A percentile compares a stretch with the other conserved stretches of the same genome.
Conservation (phyloP, 2,329 filamentous ascomycete species). For the Aureobasidium leucospermi region DNA sequence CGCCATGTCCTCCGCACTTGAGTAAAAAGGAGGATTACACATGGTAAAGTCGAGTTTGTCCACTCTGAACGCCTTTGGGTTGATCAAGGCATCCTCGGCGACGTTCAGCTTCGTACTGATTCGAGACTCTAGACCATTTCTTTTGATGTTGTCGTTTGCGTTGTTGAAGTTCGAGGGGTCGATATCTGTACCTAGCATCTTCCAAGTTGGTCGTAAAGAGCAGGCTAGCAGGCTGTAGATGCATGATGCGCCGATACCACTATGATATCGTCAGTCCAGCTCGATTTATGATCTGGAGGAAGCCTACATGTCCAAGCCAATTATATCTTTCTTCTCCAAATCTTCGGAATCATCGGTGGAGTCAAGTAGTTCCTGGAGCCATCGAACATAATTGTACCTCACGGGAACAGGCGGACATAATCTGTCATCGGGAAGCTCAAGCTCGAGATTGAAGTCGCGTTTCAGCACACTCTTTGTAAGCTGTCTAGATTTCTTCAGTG, state of each 20-base stretch:
- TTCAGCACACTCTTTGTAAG: constrained; percentile 13
- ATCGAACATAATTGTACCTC: constrained; percentile 76
- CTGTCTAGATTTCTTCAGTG: not conserved
- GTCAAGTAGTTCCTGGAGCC: constrained; percentile 77
- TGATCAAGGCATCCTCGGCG: constrained; percentile 52
- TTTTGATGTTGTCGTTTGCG: constrained; percentile 58
- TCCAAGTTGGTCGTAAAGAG: constrained; percentile 59
- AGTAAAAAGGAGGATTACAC: constrained; percentile 93
- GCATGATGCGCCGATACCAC: constrained; percentile 79
- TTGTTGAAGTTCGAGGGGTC: constrained; percentile 61
- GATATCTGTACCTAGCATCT: constrained; percentile 54
- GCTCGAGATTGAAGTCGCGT: constrained; percentile 6
- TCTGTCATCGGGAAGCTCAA: constrained; percentile 9
- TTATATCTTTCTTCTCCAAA: constrained; percentile 47
- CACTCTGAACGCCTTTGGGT: constrained; percentile 49
- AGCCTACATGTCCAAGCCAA: constrained; percentile 66
- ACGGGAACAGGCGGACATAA: constrained; percentile 10
- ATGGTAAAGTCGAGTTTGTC: constrained; percentile 70
- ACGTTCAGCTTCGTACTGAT: constrained; percentile 57
- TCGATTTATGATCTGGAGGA: not conserved
- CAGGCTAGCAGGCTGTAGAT: constrained; percentile 86
- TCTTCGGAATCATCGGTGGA: constrained; percentile 45
- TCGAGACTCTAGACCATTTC: constrained; percentile 57
- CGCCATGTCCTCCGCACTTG: constrained; percentile 61
- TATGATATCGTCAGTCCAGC: constrained; percentile 23